phyloP scores from a whole-genome alignment of 306 rosid species.

The Alnus rubra region DNA sequence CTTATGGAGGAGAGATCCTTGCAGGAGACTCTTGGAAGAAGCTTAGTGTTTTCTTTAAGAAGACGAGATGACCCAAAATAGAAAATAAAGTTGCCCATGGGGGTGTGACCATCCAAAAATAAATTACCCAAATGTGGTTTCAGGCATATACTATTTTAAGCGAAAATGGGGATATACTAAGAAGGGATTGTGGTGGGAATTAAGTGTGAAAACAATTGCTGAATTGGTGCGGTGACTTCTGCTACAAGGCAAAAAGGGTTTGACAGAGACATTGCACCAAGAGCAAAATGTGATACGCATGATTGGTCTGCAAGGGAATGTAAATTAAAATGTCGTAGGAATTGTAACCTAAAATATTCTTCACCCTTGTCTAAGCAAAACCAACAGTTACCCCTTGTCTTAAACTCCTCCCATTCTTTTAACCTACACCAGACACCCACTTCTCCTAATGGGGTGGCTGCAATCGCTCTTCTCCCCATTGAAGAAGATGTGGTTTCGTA shows the following conservation, averaged over 20 bases:
- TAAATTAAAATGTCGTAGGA: constrained; percentile 35
- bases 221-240: constrained; percentile 66
- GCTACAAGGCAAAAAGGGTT: constrained; percentile 45
- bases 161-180: constrained; percentile 6
- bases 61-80: constrained; percentile 49
- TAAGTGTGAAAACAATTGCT: constrained; percentile 54
- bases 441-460: constrained; percentile 86
- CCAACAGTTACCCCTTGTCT: constrained; percentile 7
- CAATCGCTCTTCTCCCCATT: constrained; percentile 87
- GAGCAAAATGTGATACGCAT: constrained; percentile 40
- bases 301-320: constrained; percentile 41
- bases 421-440: constrained; percentile 45
- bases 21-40: constrained; percentile 34
- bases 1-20: constrained; percentile 31
- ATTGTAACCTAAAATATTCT: constrained; percentile 46
- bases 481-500: constrained; percentile 75
- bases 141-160: constrained; percentile 25
- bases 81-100: constrained; percentile 32
- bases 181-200: constrained; percentile 18
- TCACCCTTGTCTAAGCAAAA: constrained; percentile 62
- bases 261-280: constrained; percentile 74
- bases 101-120: constrained; percentile 29
- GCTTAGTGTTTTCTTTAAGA: constrained; percentile 45
- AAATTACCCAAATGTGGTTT: constrained; percentile 18
- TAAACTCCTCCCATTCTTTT: constrained; percentile 33